Conservation (phyloP, 306 rosid species). For the Vigna nakashimae region DNA sequence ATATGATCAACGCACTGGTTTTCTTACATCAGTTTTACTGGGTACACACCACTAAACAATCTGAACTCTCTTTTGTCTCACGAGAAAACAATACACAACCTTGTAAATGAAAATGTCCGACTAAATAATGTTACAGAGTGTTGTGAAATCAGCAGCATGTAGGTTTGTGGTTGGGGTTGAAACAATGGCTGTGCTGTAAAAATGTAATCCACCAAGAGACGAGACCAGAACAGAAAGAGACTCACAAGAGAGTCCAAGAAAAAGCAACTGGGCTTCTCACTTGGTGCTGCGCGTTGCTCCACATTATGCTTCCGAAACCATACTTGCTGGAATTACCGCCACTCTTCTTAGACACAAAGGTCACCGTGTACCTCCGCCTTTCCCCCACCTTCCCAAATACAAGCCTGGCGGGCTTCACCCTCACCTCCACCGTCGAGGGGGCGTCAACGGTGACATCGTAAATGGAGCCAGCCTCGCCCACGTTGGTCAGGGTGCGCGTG, state of each 20-base stretch:
- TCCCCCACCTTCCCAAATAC: conserved; percentile 70
- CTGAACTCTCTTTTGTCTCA: conserved; percentile 4
- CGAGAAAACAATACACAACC: conserved; percentile 27
- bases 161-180: conserved; percentile 27
- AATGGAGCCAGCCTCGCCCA: conserved; percentile 61
- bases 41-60: conserved; percentile 21
- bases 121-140: conserved; percentile 32
- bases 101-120: conserved; percentile 7
- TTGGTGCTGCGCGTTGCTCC: conserved; percentile 72
- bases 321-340: conserved; percentile 40
- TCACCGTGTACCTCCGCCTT: conserved; percentile 65
- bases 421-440: conserved; percentile 56
- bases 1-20: background rate
- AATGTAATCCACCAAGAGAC: background rate
- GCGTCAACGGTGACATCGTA: conserved; percentile 59
- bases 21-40: conserved; percentile 32
- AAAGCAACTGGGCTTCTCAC: conserved; percentile 83
- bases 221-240: too few relatives aligned
- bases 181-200: background rate
- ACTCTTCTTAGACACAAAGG: conserved; percentile 62
- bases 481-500: conserved; percentile 74
- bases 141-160: background rate
- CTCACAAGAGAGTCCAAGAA: conserved; percentile 70
- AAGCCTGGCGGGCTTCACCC: conserved; percentile 71
- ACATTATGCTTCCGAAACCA: conserved; percentile 76